A percentile compares a stretch with the other conserved stretches of the same genome.
Evolutionary conservation across 2,329 filamentous ascomycete species (phyloP).

Genomic region (Stachybotrys echinatus): DNA sequence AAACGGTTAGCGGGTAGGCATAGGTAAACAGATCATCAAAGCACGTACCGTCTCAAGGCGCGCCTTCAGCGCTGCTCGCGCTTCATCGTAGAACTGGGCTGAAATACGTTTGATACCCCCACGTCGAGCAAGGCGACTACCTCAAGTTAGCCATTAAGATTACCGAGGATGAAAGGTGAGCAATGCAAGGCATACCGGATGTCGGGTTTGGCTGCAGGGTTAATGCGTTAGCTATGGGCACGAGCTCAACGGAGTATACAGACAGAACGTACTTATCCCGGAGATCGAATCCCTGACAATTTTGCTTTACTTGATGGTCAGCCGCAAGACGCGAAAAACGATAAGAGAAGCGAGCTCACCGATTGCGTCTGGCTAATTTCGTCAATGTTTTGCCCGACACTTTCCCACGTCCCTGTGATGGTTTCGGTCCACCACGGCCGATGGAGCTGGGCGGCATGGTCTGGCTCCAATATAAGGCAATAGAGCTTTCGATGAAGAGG

Average conservation of each 20-base stretch:
- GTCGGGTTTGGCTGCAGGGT: slow-evolving; percentile 3
- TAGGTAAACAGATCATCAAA: too few species aligned
- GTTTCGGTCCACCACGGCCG: neutral
- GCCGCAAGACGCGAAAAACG: neutral
- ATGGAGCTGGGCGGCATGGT: neutral
- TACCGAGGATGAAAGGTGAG: neutral
- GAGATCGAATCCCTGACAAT: neutral
- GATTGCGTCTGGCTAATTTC: neutral
- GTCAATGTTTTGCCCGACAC: neutral
- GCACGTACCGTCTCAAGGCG: slow-evolving; percentile 41
- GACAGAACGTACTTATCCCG: slow-evolving; percentile 5
- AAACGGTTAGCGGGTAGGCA: too few species aligned
- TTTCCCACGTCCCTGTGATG: neutral
- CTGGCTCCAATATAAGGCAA: too few species aligned
- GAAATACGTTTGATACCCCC: slow-evolving; percentile 75
- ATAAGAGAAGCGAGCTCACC: neutral
- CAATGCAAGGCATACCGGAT: slow-evolving; percentile 3
- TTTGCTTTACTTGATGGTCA: neutral
- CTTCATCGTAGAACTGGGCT: slow-evolving; percentile 56
- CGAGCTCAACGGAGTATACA: neutral
- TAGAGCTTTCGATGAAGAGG: too few species aligned
- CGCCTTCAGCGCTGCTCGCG: slow-evolving; percentile 43
- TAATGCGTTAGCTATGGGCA: neutral
- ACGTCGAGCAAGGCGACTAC: slow-evolving; percentile 64
- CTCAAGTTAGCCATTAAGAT: slow-evolving; percentile 6